A percentile compares a stretch with the other conserved stretches of the same genome.
Evolutionary conservation across 306 rosid genomes (phyloP).

Genomic region (Trifolium subterraneum): DNA sequence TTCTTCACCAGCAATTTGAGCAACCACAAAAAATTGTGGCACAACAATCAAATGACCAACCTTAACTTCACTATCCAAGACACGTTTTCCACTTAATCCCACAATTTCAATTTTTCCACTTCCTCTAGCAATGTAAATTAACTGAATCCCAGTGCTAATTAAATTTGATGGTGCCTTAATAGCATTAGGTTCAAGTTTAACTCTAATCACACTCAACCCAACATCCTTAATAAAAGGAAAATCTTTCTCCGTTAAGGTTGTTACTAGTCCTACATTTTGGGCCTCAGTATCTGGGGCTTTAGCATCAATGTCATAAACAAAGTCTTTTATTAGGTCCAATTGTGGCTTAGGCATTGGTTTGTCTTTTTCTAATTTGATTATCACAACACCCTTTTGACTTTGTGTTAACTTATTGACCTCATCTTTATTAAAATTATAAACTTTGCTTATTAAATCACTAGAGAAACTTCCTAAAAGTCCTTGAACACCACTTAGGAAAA

Average conservation of each 20-base stretch:
- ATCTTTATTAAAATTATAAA: slow-evolving; percentile 37
- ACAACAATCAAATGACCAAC: slow-evolving; percentile 63
- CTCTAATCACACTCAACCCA: slow-evolving; percentile 51
- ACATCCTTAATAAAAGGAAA: slow-evolving; percentile 56
- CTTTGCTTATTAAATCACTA: slow-evolving; percentile 43
- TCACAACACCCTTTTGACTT: slow-evolving; percentile 52
- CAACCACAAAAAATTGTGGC: slow-evolving; percentile 56
- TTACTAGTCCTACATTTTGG: slow-evolving; percentile 39
- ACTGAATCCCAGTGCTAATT: slow-evolving; percentile 42
- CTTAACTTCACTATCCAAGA: slow-evolving; percentile 52
- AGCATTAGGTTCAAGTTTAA: slow-evolving; percentile 52
- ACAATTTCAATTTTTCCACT: slow-evolving; percentile 58
- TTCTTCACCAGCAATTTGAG: slow-evolving; percentile 55
- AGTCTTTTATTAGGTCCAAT: neutral
- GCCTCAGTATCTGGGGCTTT: slow-evolving; percentile 24
- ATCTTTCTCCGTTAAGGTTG: slow-evolving; percentile 41
- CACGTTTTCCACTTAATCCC: slow-evolving; percentile 47
- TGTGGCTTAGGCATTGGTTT: slow-evolving; percentile 52
- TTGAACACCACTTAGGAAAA: slow-evolving; percentile 51
- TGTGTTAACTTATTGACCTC: slow-evolving; percentile 50
- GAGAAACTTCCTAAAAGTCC: slow-evolving; percentile 58
- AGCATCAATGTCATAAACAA: slow-evolving; percentile 53
- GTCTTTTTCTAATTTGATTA: slow-evolving; percentile 43
- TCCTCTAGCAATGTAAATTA: slow-evolving; percentile 62
- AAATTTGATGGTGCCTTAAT: slow-evolving; percentile 49